Conservation (phyloP, 202 grass and related monocot genomes). For the Hordeum pubiflorum region DNA sequence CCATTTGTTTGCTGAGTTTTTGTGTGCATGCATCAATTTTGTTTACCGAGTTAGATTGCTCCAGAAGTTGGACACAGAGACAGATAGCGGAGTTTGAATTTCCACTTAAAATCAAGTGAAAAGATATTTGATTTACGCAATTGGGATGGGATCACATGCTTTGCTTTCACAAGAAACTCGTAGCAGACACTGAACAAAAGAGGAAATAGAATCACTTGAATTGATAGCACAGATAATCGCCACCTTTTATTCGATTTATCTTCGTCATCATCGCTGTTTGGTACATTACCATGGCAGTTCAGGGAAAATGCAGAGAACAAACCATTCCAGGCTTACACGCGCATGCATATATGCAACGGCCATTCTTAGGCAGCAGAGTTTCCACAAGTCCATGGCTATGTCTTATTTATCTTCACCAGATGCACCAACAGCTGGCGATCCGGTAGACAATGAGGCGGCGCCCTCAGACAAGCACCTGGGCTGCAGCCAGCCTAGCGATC, state of each 20-base stretch:
- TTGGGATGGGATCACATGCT: not conserved
- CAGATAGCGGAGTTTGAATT: not conserved
- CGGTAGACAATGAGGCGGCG: not conserved
- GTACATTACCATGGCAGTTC: constrained; percentile 34
- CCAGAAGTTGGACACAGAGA: not conserved
- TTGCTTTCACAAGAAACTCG: not conserved
- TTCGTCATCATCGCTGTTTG: constrained; percentile 39
- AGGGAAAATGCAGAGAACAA: constrained; percentile 11
- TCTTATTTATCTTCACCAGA: constrained; percentile 25
- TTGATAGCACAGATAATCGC: not conserved
- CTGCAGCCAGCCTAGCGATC: constrained; percentile 86
- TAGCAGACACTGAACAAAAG: not conserved
- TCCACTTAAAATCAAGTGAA: not conserved
- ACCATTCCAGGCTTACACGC: constrained; percentile 19
- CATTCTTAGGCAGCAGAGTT: constrained; percentile 14
- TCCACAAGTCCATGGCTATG: constrained; percentile 32
- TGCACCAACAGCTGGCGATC: constrained; percentile 41
- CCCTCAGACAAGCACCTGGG: constrained; percentile 60
- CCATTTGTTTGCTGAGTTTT: not conserved
- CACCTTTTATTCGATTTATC: constrained; percentile 19
- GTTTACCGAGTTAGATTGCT: not conserved
- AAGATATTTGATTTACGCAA: not conserved
- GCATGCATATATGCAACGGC: constrained; percentile 13
- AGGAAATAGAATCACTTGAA: not conserved
- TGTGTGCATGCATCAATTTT: not conserved